Conservation (phyloP, 495 filamentous ascomycete species). For the Hyaloscypha finlandica region DNA sequence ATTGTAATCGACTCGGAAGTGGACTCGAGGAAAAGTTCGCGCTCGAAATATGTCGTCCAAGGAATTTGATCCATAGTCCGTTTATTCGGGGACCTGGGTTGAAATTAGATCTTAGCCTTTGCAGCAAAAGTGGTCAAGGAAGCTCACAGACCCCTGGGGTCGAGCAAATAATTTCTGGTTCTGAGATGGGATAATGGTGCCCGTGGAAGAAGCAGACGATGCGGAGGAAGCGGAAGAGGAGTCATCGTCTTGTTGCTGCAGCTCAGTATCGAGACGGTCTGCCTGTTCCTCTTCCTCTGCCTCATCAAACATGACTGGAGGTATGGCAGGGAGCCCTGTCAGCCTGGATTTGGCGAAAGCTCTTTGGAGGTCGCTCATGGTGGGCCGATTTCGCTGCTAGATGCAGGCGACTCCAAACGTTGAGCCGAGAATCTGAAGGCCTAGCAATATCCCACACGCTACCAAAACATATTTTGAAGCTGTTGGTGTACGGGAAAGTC, state of each 20-base stretch:
- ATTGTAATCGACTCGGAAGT: conserved; percentile 42
- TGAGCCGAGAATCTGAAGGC: neutral
- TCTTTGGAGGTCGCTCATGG: conserved; percentile 87
- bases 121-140: neutral
- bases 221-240: conserved; percentile 66
- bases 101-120: neutral
- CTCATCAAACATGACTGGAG: conserved; percentile 53
- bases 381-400: conserved; percentile 11
- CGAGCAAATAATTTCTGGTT: conserved; percentile 72
- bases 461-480: neutral
- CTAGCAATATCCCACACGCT: neutral
- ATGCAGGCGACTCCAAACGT: neutral
- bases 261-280: conserved; percentile 38
- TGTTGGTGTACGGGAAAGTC: neutral
- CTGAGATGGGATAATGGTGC: conserved; percentile 81
- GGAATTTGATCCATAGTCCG: conserved; percentile 58
- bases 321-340: conserved; percentile 52
- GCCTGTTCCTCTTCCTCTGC: conserved; percentile 48
- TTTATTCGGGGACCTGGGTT: conserved; percentile 28
- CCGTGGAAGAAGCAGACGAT: conserved; percentile 82
- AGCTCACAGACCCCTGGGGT: conserved; percentile 57
- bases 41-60: conserved; percentile 88
- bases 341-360: conserved; percentile 82
- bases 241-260: conserved; percentile 58
- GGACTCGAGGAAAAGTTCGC: conserved; percentile 72